phyloP scores from a whole-genome alignment of 2,329 filamentous ascomycete species.

The Coniochaeta ligniaria region DNA sequence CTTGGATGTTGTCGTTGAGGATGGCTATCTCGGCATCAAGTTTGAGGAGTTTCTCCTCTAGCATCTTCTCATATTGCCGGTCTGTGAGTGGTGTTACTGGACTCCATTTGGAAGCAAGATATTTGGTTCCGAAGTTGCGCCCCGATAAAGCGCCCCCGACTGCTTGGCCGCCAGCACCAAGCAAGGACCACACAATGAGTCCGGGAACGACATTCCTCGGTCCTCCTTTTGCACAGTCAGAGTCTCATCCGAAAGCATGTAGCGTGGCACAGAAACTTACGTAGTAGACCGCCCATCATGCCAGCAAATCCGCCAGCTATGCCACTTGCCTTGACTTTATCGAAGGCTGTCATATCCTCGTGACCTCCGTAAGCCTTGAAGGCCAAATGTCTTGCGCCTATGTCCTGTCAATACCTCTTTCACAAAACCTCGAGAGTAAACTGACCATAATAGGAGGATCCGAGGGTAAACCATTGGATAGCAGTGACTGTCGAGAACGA shows the following conservation, averaged over 20 bases:
- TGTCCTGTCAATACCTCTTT: neutral
- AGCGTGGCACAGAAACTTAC: constrained; percentile 28
- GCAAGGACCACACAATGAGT: constrained; percentile 36
- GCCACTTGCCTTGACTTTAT: constrained; percentile 61
- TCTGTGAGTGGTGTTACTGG: constrained; percentile 64
- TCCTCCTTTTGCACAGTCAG: constrained; percentile 31
- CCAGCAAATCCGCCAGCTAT: constrained; percentile 65
- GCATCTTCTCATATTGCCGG: constrained; percentile 61
- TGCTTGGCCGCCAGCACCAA: constrained; percentile 23
- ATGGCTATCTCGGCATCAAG: constrained; percentile 72
- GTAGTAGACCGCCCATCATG: constrained; percentile 47
- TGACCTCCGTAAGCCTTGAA: constrained; percentile 41
- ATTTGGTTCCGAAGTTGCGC: constrained; percentile 9
- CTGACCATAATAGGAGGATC: constrained; percentile 69
- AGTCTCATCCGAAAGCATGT: neutral
- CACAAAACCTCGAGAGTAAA: neutral
- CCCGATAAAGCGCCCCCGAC: constrained; percentile 6
- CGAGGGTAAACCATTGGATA: constrained; percentile 74
- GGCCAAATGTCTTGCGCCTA: constrained; percentile 41
- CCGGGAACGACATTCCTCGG: constrained; percentile 46
- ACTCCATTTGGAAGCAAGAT: constrained; percentile 61
- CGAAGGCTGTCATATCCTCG: constrained; percentile 43
- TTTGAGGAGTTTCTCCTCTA: constrained; percentile 63
- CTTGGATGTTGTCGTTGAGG: constrained; percentile 66
- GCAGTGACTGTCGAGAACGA: constrained; percentile 68